Conservation (phyloP, 805 yeast species). For the Metschnikowia corniflorae region DNA sequence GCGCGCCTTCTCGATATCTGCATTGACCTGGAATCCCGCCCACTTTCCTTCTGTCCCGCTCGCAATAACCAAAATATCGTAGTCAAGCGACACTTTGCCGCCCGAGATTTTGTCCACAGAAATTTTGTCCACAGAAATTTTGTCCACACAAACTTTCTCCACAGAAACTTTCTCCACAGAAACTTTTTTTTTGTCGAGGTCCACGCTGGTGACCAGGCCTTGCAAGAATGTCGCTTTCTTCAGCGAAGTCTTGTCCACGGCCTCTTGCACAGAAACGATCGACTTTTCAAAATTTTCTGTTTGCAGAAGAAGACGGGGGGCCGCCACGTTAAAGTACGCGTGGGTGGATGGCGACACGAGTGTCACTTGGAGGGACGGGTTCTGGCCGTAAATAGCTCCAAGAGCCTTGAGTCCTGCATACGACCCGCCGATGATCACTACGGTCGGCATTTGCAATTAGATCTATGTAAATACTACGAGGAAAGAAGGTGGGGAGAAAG, state of each 20-base stretch:
- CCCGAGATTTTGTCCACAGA: too few relatives aligned
- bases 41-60: slow-evolving; percentile 26
- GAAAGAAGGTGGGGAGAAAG: too few relatives aligned
- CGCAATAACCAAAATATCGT: slow-evolving; percentile 36
- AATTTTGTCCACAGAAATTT: too few relatives aligned
- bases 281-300: slow-evolving; percentile 19
- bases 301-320: slow-evolving; percentile 34
- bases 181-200: slow-evolving; percentile 23
- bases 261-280: slow-evolving; percentile 18
- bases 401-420: slow-evolving; percentile 31
- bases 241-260: slow-evolving; percentile 17
- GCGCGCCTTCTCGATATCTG: slow-evolving; percentile 15
- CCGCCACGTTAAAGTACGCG: slow-evolving; percentile 24
- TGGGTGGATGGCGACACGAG: slow-evolving; percentile 25
- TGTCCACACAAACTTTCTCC: too few relatives aligned
- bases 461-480: too few relatives aligned
- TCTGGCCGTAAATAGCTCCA: slow-evolving; percentile 14
- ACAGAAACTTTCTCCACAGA: slow-evolving; percentile 16
- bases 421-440: slow-evolving; percentile 38
- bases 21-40: slow-evolving; percentile 27
- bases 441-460: slow-evolving; percentile 16
- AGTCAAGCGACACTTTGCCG: slow-evolving; percentile 12
- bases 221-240: slow-evolving; percentile 20
- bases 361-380: slow-evolving; percentile 16
- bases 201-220: slow-evolving; percentile 25